These are phyloP conservation scores for Blastocystis hominis DNA, from an alignment of 352 stramenopile genomes.

Conservation along the genomic window DNA sequence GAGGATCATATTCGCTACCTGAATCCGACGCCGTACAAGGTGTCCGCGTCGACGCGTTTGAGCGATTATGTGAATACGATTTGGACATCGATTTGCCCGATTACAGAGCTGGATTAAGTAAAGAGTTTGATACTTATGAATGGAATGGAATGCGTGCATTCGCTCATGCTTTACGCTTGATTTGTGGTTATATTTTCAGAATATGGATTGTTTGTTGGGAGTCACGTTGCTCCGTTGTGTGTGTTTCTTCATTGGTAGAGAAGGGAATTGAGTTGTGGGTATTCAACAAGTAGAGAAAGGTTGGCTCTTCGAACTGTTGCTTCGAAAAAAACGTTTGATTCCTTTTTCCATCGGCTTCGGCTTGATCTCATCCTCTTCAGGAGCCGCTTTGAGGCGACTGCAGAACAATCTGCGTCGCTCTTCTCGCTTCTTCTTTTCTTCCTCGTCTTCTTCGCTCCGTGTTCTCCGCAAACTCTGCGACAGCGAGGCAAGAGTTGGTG, in stretches of 20 bases:
- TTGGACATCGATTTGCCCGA: slow-evolving; percentile 68
- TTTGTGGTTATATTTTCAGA: slow-evolving; percentile 38
- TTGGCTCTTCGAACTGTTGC: background rate
- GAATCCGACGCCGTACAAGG: slow-evolving; percentile 83
- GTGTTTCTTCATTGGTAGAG: background rate
- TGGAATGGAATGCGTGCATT: slow-evolving; percentile 50
- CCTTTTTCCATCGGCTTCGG: background rate
- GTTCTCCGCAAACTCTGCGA: background rate
- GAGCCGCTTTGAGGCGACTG: background rate
- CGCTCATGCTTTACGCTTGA: background rate
- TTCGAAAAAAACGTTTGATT: slow-evolving; percentile 46
- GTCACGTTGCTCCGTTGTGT: background rate
- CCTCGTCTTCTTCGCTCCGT: background rate
- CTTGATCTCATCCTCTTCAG: background rate
- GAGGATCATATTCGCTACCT: slow-evolving; percentile 83
- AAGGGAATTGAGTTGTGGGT: background rate
- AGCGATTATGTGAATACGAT: slow-evolving; percentile 87
- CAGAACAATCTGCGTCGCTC: background rate
- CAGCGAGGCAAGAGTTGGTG: background rate
- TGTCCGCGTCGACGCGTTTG: slow-evolving; percentile 70
- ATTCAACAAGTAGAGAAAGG: background rate
- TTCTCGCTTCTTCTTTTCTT: background rate
- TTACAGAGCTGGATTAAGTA: slow-evolving; percentile 69
- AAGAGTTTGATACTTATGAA: background rate
- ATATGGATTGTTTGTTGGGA: slow-evolving; percentile 40